A percentile compares a stretch with the other conserved stretches of the same genome.
Conservation (phyloP, 1,284 basidiomycete species). For the Entoloma clypeatum region DNA sequence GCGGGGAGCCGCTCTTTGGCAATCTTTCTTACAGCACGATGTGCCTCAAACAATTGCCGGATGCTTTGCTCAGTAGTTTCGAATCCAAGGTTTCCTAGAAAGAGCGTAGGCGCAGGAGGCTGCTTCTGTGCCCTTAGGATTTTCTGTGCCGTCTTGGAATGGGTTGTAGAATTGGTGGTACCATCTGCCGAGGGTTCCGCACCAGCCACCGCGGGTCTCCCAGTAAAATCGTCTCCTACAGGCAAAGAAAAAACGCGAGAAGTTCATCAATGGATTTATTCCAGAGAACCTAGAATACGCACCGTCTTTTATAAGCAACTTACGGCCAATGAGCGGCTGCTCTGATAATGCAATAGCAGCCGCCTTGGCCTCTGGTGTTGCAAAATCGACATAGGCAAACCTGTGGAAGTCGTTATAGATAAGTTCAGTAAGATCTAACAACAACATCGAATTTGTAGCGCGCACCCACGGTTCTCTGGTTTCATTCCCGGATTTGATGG, state of each 20-base stretch:
- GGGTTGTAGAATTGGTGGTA: conserved; percentile 35
- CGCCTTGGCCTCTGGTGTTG: conserved; percentile 68
- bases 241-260: conserved; percentile 19
- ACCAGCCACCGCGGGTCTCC: conserved; percentile 48
- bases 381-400: conserved; percentile 96
- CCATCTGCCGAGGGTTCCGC: conserved; percentile 28
- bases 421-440: background rate
- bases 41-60: conserved; percentile 66
- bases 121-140: conserved; percentile 82
- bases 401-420: conserved; percentile 38
- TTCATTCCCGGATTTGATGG: conserved; percentile 37
- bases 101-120: conserved; percentile 78
- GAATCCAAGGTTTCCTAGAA: conserved; percentile 87
- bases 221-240: conserved; percentile 69
- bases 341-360: conserved; percentile 82
- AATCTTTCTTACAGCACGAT: conserved; percentile 37
- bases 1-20: conserved; percentile 22
- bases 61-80: conserved; percentile 80
- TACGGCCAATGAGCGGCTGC: conserved; percentile 78
- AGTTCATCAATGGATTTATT: background rate
- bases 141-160: conserved; percentile 79
- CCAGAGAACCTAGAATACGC: conserved; percentile 20
- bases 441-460: conserved; percentile 12
- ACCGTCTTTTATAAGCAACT: conserved; percentile 93
- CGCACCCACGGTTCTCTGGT: conserved; percentile 68